Conservation (phyloP, 225 moss, liverwort and hornwort genomes). For the Bryum argenteum region DNA sequence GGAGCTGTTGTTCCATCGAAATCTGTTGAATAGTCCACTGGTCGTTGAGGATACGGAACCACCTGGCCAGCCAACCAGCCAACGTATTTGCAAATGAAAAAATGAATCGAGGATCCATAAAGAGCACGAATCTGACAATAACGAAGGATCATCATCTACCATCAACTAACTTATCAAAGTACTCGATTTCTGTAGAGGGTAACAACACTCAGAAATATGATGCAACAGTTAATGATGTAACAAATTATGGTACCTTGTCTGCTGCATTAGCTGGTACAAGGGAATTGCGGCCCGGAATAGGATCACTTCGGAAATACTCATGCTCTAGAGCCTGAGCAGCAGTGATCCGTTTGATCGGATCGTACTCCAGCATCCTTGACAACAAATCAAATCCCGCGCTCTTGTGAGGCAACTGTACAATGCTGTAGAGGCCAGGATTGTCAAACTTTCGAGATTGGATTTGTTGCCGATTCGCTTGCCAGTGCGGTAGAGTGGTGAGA, state of each 20-base stretch:
- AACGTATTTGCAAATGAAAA: background rate
- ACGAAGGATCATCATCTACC: too few relatives aligned
- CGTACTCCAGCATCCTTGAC: conserved; percentile 93
- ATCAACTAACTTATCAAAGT: background rate
- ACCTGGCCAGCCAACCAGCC: conserved; percentile 34
- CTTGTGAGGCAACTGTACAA: conserved; percentile 76
- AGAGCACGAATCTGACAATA: background rate
- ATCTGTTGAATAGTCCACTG: conserved; percentile 91
- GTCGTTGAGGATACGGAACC: conserved; percentile 83
- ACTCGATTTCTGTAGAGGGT: conserved; percentile 2
- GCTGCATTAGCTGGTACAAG: conserved; percentile 77
- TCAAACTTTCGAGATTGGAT: conserved; percentile 93
- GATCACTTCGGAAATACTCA: conserved; percentile 91
- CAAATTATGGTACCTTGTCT: conserved; percentile 57
- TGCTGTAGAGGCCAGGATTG: conserved; percentile 76
- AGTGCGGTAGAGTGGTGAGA: conserved; percentile 79
- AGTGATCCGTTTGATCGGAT: conserved; percentile 90
- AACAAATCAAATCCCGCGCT: conserved; percentile 86
- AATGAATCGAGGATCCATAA: background rate
- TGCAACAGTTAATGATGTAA: background rate
- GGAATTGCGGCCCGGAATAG: conserved; percentile 91
- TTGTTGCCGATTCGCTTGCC: conserved; percentile 66
- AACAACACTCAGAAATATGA: background rate
- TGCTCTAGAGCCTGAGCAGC: conserved; percentile 97
- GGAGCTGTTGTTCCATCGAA: conserved; percentile 87